Evolutionary conservation across 2,329 filamentous ascomycete species (phyloP).

Genomic region (Lachnellula willkommii): DNA sequence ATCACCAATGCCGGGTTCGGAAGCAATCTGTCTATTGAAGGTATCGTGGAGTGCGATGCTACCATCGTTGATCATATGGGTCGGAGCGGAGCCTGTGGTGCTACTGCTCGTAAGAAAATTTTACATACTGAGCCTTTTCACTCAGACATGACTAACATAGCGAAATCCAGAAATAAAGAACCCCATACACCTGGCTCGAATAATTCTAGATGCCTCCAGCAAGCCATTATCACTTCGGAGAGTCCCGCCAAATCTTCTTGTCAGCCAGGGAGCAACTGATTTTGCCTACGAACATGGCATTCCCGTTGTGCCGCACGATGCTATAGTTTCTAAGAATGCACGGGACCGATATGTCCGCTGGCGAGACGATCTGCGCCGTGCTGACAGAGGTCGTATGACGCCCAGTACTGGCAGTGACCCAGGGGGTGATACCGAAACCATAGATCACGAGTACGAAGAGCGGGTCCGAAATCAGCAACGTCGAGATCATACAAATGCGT

Average conservation of each 20-base stretch:
- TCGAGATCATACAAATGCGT: constrained; percentile 48
- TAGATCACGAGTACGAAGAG: constrained; percentile 27
- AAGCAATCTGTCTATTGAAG: constrained; percentile 88
- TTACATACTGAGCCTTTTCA: background rate
- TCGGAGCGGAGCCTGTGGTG: constrained; percentile 87
- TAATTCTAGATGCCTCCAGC: constrained; percentile 73
- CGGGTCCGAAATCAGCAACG: constrained; percentile 28
- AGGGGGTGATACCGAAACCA: constrained; percentile 17
- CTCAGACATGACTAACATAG: background rate
- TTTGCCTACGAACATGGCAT: constrained; percentile 80
- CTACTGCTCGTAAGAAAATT: constrained; percentile 68
- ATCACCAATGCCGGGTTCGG: constrained; percentile 97
- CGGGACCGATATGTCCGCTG: constrained; percentile 75
- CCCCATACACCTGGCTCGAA: constrained; percentile 79
- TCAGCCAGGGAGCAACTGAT: constrained; percentile 77
- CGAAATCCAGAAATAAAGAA: constrained; percentile 72
- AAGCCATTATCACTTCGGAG: constrained; percentile 75
- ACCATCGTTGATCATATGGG: constrained; percentile 88
- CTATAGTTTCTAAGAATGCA: constrained; percentile 73
- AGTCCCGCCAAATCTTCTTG: constrained; percentile 87
- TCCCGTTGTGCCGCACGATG: constrained; percentile 65
- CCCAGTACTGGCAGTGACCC: constrained; percentile 25
- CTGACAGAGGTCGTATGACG: constrained; percentile 41
- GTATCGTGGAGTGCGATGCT: constrained; percentile 89
- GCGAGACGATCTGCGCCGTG: constrained; percentile 65